Conservation (phyloP, 306 rosid genomes). For the Sesbania bispinosa region DNA sequence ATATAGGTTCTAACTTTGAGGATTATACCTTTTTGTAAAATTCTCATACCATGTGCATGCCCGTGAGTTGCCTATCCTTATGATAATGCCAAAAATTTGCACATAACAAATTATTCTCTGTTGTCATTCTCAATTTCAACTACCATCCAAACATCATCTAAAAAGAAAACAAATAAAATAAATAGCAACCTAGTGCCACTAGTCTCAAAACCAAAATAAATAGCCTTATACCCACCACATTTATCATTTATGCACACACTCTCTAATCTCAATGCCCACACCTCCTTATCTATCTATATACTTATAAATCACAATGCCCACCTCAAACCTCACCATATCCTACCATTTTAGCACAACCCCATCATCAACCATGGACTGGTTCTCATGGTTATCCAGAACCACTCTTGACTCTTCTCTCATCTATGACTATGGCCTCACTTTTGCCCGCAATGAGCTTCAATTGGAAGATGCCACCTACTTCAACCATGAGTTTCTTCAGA, state of each 20-base stretch:
- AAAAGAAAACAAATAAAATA: not conserved
- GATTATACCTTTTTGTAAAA: not conserved
- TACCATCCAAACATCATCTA: conserved; percentile 41
- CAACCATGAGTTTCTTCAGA: conserved; percentile 85
- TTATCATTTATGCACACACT: conserved; percentile 25
- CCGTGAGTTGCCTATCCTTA: conserved; percentile 7
- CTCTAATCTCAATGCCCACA: conserved; percentile 6
- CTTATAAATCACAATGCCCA: conserved; percentile 16
- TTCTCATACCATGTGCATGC: not conserved
- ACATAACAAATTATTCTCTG: conserved; percentile 19
- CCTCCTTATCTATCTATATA: conserved; percentile 29
- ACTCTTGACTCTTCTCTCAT: conserved; percentile 60
- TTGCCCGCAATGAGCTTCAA: conserved; percentile 67
- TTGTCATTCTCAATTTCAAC: conserved; percentile 51
- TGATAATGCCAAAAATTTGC: not conserved
- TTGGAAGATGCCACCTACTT: conserved; percentile 54
- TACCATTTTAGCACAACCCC: conserved; percentile 9
- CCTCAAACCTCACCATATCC: conserved; percentile 26
- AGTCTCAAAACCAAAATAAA: conserved; percentile 16
- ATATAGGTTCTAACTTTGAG: not conserved
- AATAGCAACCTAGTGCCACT: not conserved
- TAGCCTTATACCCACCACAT: conserved; percentile 45
- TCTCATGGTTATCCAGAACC: conserved; percentile 84
- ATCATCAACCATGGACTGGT: conserved; percentile 76
- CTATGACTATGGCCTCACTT: conserved; percentile 71